Evolutionary conservation across 192 early-diverging fungal species (phyloP).

Genomic region (Rhizophagus clarus): DNA sequence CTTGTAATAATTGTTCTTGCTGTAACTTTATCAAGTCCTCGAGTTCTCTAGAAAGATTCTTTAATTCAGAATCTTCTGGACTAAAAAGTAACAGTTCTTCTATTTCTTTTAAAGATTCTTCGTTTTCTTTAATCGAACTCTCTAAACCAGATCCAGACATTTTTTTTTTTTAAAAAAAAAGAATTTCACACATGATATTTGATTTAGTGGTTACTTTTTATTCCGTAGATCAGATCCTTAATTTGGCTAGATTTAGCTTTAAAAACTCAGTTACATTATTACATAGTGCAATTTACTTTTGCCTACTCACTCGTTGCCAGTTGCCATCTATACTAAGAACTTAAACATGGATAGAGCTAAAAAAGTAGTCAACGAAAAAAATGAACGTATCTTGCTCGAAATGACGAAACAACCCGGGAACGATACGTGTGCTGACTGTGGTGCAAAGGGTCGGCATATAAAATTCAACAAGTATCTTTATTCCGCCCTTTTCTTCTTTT

Average conservation of each 20-base stretch:
- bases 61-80: slow-evolving; percentile 13
- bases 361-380: slow-evolving; percentile 68
- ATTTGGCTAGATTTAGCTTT: no score
- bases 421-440: slow-evolving; percentile 76
- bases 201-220: no score
- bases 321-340: neutral
- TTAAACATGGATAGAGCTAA: slow-evolving; percentile 48
- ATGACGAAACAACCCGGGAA: slow-evolving; percentile 72
- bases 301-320: neutral
- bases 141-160: neutral
- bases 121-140: slow-evolving; percentile 10
- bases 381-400: slow-evolving; percentile 68
- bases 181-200: no score
- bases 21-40: neutral
- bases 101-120: slow-evolving; percentile 5
- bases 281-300: neutral
- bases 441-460: slow-evolving; percentile 59
- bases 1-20: slow-evolving; percentile 7
- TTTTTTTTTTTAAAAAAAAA: no score
- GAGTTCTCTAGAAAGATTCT: neutral
- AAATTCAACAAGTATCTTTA: neutral
- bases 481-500: neutral
- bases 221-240: no score
- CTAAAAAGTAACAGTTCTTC: slow-evolving; percentile 3
- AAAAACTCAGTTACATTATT: neutral